These are phyloP conservation scores for Aspergillus terreus DNA, from an alignment of 2,329 filamentous ascomycete species.

Conservation along the genomic window DNA sequence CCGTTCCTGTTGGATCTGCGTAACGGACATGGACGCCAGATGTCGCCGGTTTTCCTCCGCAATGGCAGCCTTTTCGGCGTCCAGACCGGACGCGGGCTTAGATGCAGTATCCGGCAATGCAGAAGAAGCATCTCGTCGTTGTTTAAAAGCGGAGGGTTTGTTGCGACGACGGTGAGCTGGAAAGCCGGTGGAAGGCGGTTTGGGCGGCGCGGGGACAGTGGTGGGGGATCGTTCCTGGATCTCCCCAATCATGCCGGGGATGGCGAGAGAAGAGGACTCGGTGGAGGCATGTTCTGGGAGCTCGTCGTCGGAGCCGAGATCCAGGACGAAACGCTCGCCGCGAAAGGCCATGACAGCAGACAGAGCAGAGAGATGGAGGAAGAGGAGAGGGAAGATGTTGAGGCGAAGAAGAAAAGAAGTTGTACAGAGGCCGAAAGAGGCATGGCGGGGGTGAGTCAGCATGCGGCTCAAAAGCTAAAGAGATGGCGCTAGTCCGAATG, in stretches of 20 bases:
- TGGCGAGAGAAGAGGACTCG: constrained; percentile 17
- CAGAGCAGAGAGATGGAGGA: not conserved
- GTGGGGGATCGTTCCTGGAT: constrained; percentile 70
- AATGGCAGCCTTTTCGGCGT: constrained; percentile 66
- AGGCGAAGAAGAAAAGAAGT: constrained; percentile 9
- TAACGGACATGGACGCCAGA: constrained; percentile 72
- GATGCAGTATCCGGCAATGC: constrained; percentile 1
- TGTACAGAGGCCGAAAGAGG: not conserved
- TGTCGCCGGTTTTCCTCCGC: constrained; percentile 75
- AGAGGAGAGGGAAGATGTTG: not conserved
- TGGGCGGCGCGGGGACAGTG: constrained; percentile 39
- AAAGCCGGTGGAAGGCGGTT: constrained; percentile 72
- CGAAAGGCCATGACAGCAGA: constrained; percentile 45
- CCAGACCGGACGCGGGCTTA: constrained; percentile 1
- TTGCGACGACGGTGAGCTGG: constrained; percentile 81
- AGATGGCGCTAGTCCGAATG: constrained; percentile 12
- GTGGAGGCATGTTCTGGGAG: constrained; percentile 10
- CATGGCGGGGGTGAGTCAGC: constrained; percentile 12
- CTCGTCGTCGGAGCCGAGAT: constrained; percentile 53
- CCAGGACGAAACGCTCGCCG: constrained; percentile 59
- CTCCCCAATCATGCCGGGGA: constrained; percentile 60
- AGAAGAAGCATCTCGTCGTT: constrained; percentile 42
- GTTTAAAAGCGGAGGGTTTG: constrained; percentile 74
- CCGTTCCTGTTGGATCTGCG: constrained; percentile 77
- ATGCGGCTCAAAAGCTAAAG: constrained; percentile 41